phyloP scores from a whole-genome alignment of 148 eudicot genomes.

The Suaeda aralocaspica region DNA sequence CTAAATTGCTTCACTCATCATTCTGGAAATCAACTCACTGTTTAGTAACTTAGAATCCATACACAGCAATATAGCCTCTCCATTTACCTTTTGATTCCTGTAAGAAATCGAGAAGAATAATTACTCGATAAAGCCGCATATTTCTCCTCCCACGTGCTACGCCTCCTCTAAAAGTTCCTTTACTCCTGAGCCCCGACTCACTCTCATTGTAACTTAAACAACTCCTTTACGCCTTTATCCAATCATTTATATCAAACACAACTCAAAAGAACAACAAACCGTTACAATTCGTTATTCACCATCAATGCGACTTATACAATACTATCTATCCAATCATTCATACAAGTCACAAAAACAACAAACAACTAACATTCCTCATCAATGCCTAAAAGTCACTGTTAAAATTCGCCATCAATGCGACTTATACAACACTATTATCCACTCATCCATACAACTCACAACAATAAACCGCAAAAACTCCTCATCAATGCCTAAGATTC shows the following conservation, averaged over 20 bases:
- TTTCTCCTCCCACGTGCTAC: constrained; percentile 1
- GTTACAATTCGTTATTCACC: background rate
- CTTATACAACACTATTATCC: too few relatives aligned
- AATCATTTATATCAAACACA: constrained; percentile 1
- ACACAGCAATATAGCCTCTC: background rate
- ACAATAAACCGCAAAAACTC: too few relatives aligned
- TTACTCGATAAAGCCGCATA: background rate
- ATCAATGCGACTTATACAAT: too few relatives aligned
- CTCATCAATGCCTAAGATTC: too few relatives aligned
- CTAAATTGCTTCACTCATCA: background rate
- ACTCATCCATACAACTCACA: too few relatives aligned
- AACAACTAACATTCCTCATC: too few relatives aligned
- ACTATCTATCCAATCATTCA: too few relatives aligned
- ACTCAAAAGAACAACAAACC: background rate
- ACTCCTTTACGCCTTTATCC: background rate
- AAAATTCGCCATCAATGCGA: too few relatives aligned
- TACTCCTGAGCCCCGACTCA: constrained; percentile 5
- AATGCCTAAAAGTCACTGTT: too few relatives aligned
- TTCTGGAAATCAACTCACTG: background rate
- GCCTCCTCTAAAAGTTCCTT: background rate
- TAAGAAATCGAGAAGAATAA: background rate
- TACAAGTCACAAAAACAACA: too few relatives aligned
- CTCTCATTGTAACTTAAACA: background rate
- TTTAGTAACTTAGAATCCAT: background rate
- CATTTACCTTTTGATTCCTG: background rate